Percentiles rank a stretch among this genome's conserved stretches.
These are phyloP conservation scores for Pseudogymnoascus sp. DNA, from an alignment of 2,329 filamentous ascomycete species.

Conservation along the genomic window DNA sequence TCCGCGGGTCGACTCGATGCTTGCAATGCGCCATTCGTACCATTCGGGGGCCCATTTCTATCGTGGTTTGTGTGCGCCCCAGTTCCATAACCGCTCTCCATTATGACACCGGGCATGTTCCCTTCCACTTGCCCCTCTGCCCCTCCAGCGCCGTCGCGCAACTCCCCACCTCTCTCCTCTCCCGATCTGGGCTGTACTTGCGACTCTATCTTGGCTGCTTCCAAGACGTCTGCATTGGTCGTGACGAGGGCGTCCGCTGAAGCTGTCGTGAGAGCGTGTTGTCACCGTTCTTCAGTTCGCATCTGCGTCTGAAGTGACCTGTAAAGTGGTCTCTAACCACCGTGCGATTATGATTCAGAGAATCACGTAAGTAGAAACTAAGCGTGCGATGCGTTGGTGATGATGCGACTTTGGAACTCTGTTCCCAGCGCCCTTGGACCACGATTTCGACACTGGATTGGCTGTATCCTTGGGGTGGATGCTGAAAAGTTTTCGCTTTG, in stretches of 20 bases:
- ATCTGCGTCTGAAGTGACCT: neutral
- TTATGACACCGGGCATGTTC: constrained; percentile 48
- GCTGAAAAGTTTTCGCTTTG: constrained; percentile 1
- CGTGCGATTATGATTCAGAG: constrained; percentile 1
- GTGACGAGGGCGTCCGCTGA: neutral
- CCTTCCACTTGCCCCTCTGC: constrained; percentile 18
- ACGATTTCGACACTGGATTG: constrained; percentile 4
- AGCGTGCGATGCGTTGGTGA: neutral
- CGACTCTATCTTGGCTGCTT: constrained; percentile 31
- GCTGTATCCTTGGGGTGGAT: neutral
- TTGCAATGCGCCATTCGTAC: constrained; percentile 35
- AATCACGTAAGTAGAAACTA: neutral
- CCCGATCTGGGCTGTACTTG: constrained; percentile 21
- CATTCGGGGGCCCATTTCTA: constrained; percentile 40
- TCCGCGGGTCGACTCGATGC: constrained; percentile 17
- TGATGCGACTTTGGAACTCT: constrained; percentile 2
- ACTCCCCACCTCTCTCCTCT: constrained; percentile 24
- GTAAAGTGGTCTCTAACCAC: constrained; percentile 1
- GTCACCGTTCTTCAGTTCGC: constrained; percentile 1
- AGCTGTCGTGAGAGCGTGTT: constrained; percentile 3
- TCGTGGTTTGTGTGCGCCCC: constrained; percentile 50
- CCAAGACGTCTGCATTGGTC: constrained; percentile 2
- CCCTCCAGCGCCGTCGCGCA: constrained; percentile 22
- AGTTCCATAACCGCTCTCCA: constrained; percentile 49
- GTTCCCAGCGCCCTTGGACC: neutral